Evolutionary conservation across 2,329 filamentous ascomycete genomes (phyloP).

Genomic region (Meredithiella fracta): DNA sequence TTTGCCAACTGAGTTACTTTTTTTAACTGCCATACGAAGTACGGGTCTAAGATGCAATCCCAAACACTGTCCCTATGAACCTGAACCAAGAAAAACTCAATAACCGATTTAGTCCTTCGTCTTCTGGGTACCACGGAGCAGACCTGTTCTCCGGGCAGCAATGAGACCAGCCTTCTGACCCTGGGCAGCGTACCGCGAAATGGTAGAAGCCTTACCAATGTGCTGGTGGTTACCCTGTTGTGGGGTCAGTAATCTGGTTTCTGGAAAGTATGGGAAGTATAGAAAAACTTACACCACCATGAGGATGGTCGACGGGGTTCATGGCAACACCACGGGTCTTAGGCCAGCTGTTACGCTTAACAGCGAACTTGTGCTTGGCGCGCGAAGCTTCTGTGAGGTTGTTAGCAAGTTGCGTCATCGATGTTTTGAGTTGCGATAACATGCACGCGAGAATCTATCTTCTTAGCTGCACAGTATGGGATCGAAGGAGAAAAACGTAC

Average conservation of each 20-base stretch:
- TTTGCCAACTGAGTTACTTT: slow-evolving; percentile 32
- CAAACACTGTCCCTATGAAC: slow-evolving; percentile 41
- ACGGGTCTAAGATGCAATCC: slow-evolving; percentile 42
- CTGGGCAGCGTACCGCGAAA: slow-evolving; percentile 90
- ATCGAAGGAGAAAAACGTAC: slow-evolving; percentile 34
- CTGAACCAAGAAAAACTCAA: slow-evolving; percentile 14
- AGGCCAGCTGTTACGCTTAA: slow-evolving; percentile 99
- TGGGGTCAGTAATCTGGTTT: slow-evolving; percentile 26
- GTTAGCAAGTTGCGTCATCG: slow-evolving; percentile 13
- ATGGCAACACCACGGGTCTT: slow-evolving; percentile 99
- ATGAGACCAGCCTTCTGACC: slow-evolving; percentile 99
- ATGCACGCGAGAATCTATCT: slow-evolving; percentile 24
- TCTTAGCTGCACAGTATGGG: neutral
- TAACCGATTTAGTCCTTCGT: slow-evolving; percentile 66
- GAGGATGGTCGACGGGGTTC: slow-evolving; percentile 99
- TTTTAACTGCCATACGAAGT: slow-evolving; percentile 28
- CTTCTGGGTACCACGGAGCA: slow-evolving; percentile 99
- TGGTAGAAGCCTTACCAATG: slow-evolving; percentile 99
- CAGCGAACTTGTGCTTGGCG: slow-evolving; percentile 99
- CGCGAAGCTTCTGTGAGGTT: slow-evolving; percentile 74
- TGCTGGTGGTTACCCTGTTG: slow-evolving; percentile 95
- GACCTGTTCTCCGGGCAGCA: slow-evolving; percentile 97
- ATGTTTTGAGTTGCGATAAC: neutral
- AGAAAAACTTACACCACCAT: slow-evolving; percentile 58
- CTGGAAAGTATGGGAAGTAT: neutral